Conservation (phyloP, 2,329 filamentous ascomycete genomes). For the Triangularia verruculosa region DNA sequence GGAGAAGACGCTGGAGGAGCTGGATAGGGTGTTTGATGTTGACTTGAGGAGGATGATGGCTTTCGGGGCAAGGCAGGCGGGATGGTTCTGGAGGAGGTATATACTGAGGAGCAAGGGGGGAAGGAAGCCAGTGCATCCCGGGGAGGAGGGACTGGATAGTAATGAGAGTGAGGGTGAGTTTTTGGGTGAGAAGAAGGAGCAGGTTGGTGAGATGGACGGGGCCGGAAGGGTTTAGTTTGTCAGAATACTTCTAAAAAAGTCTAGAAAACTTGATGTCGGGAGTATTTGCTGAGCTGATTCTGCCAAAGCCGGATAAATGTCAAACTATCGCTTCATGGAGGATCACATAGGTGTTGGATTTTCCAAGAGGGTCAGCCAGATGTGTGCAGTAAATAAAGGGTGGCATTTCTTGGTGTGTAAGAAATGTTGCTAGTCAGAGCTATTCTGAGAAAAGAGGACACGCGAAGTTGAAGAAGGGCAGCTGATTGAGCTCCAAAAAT, state of each 20-base stretch:
- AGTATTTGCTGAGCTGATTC: neutral
- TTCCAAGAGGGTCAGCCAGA: no score
- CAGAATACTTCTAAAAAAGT: neutral
- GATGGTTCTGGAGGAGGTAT: constrained; percentile 18
- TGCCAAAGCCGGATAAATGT: neutral
- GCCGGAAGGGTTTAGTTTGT: neutral
- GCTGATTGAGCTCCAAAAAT: no score
- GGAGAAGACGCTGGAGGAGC: constrained; percentile 39
- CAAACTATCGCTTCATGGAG: no score
- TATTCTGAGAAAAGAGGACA: no score
- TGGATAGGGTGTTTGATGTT: constrained; percentile 37
- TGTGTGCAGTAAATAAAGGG: no score
- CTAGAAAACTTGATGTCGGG: neutral
- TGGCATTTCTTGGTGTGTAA: no score
- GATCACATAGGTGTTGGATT: no score
- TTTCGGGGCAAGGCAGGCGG: constrained; percentile 24
- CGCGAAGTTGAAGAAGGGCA: no score
- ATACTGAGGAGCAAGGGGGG: constrained; percentile 10
- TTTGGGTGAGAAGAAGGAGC: constrained; percentile 8
- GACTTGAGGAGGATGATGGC: constrained; percentile 24
- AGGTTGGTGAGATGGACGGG: constrained; percentile 1
- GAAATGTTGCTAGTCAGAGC: no score
- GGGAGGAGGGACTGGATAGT: constrained; percentile 6
- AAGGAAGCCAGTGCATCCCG: constrained; percentile 16
- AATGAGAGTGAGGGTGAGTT: constrained; percentile 12